These are phyloP conservation scores for Pulveroboletus sp. DNA, from an alignment of 768 basidiomycete species.

Conservation along the genomic window DNA sequence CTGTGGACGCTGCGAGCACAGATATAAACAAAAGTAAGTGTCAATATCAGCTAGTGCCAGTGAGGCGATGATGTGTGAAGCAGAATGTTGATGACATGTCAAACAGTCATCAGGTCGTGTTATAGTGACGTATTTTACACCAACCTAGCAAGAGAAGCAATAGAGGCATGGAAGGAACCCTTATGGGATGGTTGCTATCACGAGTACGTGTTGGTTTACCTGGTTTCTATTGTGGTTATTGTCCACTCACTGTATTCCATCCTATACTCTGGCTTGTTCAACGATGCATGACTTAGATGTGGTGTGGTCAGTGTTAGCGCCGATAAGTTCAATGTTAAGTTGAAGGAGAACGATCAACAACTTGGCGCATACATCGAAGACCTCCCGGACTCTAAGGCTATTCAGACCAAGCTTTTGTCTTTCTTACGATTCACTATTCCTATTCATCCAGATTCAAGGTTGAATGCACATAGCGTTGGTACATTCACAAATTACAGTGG, in stretches of 20 bases:
- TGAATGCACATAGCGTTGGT: constrained; percentile 11
- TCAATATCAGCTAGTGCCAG: background rate
- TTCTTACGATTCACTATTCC: constrained; percentile 1
- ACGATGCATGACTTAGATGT: constrained; percentile 12
- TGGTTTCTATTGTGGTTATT: background rate
- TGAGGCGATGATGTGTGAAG: no score
- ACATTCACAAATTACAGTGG: constrained; percentile 36
- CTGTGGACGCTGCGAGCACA: constrained; percentile 73
- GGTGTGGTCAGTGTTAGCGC: constrained; percentile 25
- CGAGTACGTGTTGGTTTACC: constrained; percentile 53
- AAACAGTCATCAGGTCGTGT: constrained; percentile 66
- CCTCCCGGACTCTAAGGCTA: constrained; percentile 12
- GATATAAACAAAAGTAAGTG: constrained; percentile 42
- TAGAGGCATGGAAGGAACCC: constrained; percentile 67
- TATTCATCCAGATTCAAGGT: background rate
- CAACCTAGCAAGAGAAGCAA: constrained; percentile 70
- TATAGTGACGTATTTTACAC: constrained; percentile 70
- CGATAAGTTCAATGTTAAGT: constrained; percentile 44
- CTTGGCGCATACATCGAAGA: constrained; percentile 49
- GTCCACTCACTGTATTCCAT: background rate
- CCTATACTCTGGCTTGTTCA: background rate
- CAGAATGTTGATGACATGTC: background rate
- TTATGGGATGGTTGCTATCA: constrained; percentile 76
- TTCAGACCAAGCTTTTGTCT: constrained; percentile 18
- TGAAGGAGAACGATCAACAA: constrained; percentile 60